phyloP scores from a whole-genome alignment of 2,329 filamentous ascomycete genomes.

The Fusarium hainanense region DNA sequence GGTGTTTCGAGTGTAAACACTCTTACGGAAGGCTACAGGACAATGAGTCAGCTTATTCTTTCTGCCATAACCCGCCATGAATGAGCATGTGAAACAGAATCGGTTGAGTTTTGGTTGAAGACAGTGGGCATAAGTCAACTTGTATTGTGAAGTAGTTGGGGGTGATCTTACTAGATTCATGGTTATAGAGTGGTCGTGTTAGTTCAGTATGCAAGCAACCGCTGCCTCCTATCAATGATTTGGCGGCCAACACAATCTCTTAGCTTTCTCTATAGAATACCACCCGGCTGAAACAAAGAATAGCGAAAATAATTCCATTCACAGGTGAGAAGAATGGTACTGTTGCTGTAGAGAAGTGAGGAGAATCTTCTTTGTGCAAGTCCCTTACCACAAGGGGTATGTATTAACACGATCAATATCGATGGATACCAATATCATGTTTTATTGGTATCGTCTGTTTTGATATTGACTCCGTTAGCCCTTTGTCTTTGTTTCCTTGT shows the following conservation, averaged over 20 bases:
- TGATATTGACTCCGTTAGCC: too few species aligned
- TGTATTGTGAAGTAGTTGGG: background rate
- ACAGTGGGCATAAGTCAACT: background rate
- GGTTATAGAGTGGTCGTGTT: too few species aligned
- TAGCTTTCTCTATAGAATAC: background rate
- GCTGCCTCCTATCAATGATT: background rate
- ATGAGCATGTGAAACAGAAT: background rate
- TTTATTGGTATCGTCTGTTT: too few species aligned
- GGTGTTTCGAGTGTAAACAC: background rate
- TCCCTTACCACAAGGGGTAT: background rate
- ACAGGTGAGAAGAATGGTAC: background rate
- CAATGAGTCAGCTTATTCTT: background rate
- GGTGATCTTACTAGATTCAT: background rate
- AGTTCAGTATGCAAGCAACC: background rate
- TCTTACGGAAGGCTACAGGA: background rate
- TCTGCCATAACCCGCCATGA: background rate
- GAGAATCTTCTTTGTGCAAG: background rate
- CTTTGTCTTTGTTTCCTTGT: background rate
- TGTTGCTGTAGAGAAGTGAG: background rate
- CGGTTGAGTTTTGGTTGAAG: background rate
- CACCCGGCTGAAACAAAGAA: background rate
- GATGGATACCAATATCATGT: too few species aligned
- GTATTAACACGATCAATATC: background rate
- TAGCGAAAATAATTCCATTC: background rate
- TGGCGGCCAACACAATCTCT: background rate